Base-by-base conservation (phyloP, 164 flowering plant species). In the Dillenia suffruticosa region DNA sequence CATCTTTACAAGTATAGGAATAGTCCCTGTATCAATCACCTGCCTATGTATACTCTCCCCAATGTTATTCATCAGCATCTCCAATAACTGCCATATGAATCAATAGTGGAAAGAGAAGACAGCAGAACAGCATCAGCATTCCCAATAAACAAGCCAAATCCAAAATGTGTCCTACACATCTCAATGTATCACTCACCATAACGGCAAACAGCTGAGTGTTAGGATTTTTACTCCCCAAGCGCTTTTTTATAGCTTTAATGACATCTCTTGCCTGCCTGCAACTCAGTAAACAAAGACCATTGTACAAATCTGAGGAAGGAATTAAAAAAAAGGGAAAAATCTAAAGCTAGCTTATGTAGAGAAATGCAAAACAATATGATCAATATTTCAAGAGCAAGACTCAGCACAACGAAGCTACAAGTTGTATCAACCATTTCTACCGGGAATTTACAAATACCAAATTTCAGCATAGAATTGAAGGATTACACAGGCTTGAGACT, bases 1-100 rank as follows among this genome's bases (percentile, higher is more conserved):
- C 69, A 94, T 89, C 82, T 91, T 91, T 73, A 94, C 96, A 59
- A 94, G 85, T 58, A 81, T 56, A 51, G 93, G 84, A 17, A 94
- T 86, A 67, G 89, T 59, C 26, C 96, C 90, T 0, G 69, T 68
- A 58, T 89, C 96, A 70, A 87, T 81, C 69, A 94, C 95, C 69
- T 73, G 87, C 76, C 74, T 77, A 60, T 91, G 93, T 51, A 94
- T 72, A 70, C 74, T 76, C 58, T 87, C 96, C 58, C 98, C 98
- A 70, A 91, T 82, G 74, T 94, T 94, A 79, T 91, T 87, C 85
- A 94, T 91, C 79, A 91, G 72, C 91, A 89, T 85, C 77, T 94
- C 98, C 77, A 94, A 72, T 70, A 94, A 76, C 98, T 94, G 83
- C 72, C 76, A 52, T 64, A 63, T 53, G 43, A 52, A 66, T 44